Conservation (phyloP, 2,329 filamentous ascomycete genomes). For the Microdochium trichocladiopsis region DNA sequence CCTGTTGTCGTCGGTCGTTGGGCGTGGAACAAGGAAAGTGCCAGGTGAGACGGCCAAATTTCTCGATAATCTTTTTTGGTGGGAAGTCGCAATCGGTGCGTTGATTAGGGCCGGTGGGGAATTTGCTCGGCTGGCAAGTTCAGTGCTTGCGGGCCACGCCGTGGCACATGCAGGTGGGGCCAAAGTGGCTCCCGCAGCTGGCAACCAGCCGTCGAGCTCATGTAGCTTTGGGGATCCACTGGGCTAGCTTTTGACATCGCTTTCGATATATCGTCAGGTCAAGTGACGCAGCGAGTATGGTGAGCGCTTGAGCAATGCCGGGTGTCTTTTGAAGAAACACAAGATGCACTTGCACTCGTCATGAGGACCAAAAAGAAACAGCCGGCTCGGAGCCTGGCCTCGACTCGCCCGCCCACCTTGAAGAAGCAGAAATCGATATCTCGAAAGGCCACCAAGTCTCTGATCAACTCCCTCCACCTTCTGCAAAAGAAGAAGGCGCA, state of each 20-base stretch:
- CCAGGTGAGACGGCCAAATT: background rate
- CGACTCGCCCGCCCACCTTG: slow-evolving; percentile 49
- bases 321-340: too few relatives aligned
- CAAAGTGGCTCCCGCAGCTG: too few relatives aligned
- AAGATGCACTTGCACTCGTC: background rate
- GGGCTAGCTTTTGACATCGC: background rate
- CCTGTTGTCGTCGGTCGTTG: slow-evolving; percentile 10
- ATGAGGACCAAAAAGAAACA: slow-evolving; percentile 42
- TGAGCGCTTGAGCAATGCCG: too few relatives aligned
- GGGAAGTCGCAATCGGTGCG: background rate
- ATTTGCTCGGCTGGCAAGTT: background rate
- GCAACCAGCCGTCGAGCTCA: too few relatives aligned
- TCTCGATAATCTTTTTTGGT: slow-evolving; percentile 3
- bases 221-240: too few relatives aligned
- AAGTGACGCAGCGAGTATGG: background rate
- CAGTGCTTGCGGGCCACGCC: too few relatives aligned
- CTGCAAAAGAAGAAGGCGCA: slow-evolving; percentile 55
- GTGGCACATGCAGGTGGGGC: too few relatives aligned
- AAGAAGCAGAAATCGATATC: slow-evolving; percentile 51
- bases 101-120: background rate
- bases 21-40: background rate
- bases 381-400: slow-evolving; percentile 35
- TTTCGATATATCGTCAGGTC: background rate
- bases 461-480: slow-evolving; percentile 61
- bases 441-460: slow-evolving; percentile 53